These are phyloP conservation scores for Lathyrus sativus DNA, from an alignment of 306 rosid species.

Conservation along the genomic window DNA sequence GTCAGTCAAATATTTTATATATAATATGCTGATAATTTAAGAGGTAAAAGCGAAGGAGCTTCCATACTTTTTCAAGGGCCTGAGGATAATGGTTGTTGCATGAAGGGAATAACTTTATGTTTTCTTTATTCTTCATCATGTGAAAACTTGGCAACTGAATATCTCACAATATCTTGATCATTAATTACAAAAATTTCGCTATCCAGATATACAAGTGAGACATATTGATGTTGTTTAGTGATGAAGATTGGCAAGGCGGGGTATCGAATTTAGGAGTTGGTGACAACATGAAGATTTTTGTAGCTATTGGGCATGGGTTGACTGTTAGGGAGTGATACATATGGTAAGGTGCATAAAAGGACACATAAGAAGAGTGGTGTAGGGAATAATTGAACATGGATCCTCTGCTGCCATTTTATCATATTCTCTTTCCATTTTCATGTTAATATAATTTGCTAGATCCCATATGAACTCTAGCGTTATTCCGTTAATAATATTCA, in stretches of 20 bases:
- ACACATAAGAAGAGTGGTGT: no score
- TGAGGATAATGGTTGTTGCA: neutral
- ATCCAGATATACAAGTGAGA: constrained; percentile 23
- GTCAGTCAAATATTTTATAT: no score
- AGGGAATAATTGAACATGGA: no score
- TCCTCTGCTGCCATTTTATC: no score
- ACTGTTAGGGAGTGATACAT: neutral
- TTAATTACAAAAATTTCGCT: constrained; percentile 29
- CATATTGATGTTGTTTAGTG: constrained; percentile 5
- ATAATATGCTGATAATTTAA: no score
- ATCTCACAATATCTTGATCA: constrained; percentile 1
- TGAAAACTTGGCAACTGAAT: neutral
- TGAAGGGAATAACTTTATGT: constrained; percentile 5
- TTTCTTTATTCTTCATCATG: constrained; percentile 14
- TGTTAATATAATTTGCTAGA: no score
- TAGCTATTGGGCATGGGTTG: neutral
- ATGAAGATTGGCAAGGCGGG: constrained; percentile 24
- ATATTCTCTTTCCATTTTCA: no score
- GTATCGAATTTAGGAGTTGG: constrained; percentile 4
- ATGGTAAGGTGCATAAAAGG: no score
- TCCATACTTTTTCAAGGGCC: constrained; percentile 16
- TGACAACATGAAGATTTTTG: constrained; percentile 28
- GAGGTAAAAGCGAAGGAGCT: constrained; percentile 11
- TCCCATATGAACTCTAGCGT: no score
- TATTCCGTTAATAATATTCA: no score